Conservation (phyloP, 2,329 filamentous ascomycete species). For the Blastomyces silverae region DNA sequence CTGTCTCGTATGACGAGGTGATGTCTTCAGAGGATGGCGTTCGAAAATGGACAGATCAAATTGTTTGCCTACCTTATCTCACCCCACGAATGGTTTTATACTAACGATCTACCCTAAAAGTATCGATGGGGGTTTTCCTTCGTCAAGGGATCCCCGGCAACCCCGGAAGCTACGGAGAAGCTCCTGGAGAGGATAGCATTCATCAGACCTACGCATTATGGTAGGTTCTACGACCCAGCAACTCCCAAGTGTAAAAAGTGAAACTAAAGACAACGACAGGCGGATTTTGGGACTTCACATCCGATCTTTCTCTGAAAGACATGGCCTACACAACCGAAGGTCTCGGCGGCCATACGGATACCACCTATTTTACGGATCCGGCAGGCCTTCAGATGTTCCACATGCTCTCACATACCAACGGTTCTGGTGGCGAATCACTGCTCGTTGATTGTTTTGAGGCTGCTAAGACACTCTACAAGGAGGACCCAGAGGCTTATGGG, state of each 20-base stretch:
- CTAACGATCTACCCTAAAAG: conserved; percentile 39
- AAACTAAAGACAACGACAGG: conserved; percentile 32
- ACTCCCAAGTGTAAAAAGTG: not conserved
- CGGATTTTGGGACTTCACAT: conserved; percentile 78
- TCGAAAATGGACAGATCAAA: conserved; percentile 55
- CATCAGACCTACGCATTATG: conserved; percentile 87
- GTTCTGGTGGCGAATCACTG: conserved; percentile 64
- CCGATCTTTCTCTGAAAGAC: conserved; percentile 79
- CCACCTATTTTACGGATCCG: conserved; percentile 90
- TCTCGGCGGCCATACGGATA: conserved; percentile 84
- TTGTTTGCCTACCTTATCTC: conserved; percentile 38
- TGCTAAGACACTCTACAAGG: conserved; percentile 52
- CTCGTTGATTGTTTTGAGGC: conserved; percentile 82
- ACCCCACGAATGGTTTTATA: not conserved
- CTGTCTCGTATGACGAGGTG: conserved; percentile 54
- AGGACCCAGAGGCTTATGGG: conserved; percentile 52
- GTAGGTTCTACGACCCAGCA: conserved; percentile 48
- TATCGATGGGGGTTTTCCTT: conserved; percentile 68
- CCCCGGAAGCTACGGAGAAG: conserved; percentile 63
- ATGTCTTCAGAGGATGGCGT: conserved; percentile 54
- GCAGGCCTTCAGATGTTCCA: conserved; percentile 90
- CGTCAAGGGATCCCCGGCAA: conserved; percentile 61
- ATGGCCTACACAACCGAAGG: conserved; percentile 85
- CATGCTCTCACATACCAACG: conserved; percentile 66
- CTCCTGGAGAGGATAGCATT: conserved; percentile 76